A percentile compares a stretch with the other conserved stretches of the same genome.
Evolutionary conservation across 352 stramenopile genomes (phyloP).

Genomic region (Achlya hypogyna): DNA sequence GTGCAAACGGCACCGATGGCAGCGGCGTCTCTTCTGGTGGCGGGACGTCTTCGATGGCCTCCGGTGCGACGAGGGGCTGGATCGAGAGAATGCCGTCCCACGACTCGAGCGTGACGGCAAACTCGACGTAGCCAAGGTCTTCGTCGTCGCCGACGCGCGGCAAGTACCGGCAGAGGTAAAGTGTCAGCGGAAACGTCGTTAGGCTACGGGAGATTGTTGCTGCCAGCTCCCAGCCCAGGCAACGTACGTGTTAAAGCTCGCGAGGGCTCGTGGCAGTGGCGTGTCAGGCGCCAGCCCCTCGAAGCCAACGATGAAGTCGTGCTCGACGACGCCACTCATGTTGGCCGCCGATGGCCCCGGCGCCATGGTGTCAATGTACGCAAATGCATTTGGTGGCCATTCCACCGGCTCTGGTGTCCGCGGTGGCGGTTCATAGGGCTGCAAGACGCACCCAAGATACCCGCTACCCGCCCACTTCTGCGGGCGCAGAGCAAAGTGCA

Average conservation of each 20-base stretch:
- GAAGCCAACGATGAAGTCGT: constrained; percentile 15
- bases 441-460: constrained; percentile 11
- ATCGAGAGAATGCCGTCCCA: constrained; percentile 16
- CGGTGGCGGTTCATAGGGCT: not conserved
- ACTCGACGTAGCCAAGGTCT: not conserved
- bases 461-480: constrained; percentile 19
- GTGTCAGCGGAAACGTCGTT: not conserved
- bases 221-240: not conserved
- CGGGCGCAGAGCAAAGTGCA: not conserved
- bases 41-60: not conserved
- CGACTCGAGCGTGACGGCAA: not conserved
- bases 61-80: not conserved
- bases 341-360: not conserved
- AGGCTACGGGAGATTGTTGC: not conserved
- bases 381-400: not conserved
- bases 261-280: not conserved
- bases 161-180: not conserved
- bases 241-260: constrained; percentile 7
- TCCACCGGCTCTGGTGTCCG: not conserved
- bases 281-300: not conserved
- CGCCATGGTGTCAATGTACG: not conserved
- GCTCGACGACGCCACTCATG: not conserved
- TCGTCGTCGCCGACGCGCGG: not conserved
- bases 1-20: not conserved
- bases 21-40: not conserved